These are phyloP conservation scores for Dendrobium catenatum DNA, from an alignment of 106 monocot species.

Conservation along the genomic window DNA sequence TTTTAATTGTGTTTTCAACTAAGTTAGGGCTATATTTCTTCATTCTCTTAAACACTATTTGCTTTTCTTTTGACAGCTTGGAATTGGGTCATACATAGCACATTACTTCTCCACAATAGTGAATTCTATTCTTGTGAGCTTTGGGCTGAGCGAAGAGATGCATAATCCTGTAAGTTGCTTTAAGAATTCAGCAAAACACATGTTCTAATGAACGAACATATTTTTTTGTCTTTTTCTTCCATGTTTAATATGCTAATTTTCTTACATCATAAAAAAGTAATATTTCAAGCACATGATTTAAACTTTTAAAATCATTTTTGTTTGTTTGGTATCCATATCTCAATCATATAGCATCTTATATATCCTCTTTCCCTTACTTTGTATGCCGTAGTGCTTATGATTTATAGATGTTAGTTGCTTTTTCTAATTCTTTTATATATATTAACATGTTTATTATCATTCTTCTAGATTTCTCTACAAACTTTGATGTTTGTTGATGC, in stretches of 20 bases:
- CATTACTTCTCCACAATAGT: conserved; percentile 86
- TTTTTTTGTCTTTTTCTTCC: background rate
- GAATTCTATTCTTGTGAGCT: conserved; percentile 64
- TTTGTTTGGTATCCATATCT: background rate
- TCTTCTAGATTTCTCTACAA: background rate
- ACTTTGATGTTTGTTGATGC: background rate
- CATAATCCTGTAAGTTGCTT: conserved; percentile 75
- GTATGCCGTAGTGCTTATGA: background rate
- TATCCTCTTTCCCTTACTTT: background rate
- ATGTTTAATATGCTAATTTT: background rate
- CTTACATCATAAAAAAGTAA: background rate
- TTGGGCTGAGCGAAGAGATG: conserved; percentile 88
- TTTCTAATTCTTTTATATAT: background rate
- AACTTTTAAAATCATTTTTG: background rate
- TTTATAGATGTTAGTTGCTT: background rate
- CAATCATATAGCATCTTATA: conserved; percentile 2
- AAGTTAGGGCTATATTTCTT: background rate
- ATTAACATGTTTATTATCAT: background rate
- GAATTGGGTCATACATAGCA: conserved; percentile 75
- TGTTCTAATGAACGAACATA: background rate
- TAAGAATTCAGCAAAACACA: background rate
- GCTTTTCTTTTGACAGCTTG: conserved; percentile 52
- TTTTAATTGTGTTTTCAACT: background rate
- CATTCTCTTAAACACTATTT: background rate
- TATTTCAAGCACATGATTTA: background rate